Conservation (phyloP, 805 yeast genomes). For the Peterozyma toletana region DNA sequence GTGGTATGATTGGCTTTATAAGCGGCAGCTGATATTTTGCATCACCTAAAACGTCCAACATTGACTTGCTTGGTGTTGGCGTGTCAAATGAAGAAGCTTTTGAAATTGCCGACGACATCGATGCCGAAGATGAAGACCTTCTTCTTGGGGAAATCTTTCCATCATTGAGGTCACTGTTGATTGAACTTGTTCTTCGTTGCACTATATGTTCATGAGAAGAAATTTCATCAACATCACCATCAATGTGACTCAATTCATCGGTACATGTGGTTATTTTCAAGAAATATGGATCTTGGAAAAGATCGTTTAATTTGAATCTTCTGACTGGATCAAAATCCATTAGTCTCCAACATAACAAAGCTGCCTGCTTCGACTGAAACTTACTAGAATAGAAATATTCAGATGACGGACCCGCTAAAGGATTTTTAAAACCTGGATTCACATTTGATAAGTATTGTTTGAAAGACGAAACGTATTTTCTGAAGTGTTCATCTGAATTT, state of each 20-base stretch:
- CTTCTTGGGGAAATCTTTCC: background rate
- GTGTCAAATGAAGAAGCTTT: background rate
- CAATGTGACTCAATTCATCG: constrained; percentile 27
- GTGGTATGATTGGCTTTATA: constrained; percentile 9
- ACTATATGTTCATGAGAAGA: constrained; percentile 8
- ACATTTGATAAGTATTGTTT: constrained; percentile 21
- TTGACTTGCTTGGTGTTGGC: constrained; percentile 2
- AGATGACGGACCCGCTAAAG: constrained; percentile 56
- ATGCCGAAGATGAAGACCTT: constrained; percentile 4
- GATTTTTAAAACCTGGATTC: constrained; percentile 42
- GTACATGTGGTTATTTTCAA: constrained; percentile 50
- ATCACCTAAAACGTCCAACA: constrained; percentile 4
- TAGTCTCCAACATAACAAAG: constrained; percentile 68
- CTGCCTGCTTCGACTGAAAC: constrained; percentile 49
- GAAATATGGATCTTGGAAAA: constrained; percentile 64
- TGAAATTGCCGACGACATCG: constrained; percentile 5
- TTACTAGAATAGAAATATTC: constrained; percentile 66
- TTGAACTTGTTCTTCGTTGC: background rate
- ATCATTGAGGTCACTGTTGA: background rate
- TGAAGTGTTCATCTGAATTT: constrained; percentile 37
- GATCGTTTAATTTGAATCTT: constrained; percentile 45
- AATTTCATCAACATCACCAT: constrained; percentile 4
- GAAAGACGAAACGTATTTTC: constrained; percentile 49
- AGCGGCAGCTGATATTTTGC: constrained; percentile 19
- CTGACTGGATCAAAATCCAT: constrained; percentile 54